A percentile compares a stretch with the other conserved stretches of the same genome.
Evolutionary conservation across 441 rosid genomes (phyloP).

Genomic region (Erysimum cheiri): DNA sequence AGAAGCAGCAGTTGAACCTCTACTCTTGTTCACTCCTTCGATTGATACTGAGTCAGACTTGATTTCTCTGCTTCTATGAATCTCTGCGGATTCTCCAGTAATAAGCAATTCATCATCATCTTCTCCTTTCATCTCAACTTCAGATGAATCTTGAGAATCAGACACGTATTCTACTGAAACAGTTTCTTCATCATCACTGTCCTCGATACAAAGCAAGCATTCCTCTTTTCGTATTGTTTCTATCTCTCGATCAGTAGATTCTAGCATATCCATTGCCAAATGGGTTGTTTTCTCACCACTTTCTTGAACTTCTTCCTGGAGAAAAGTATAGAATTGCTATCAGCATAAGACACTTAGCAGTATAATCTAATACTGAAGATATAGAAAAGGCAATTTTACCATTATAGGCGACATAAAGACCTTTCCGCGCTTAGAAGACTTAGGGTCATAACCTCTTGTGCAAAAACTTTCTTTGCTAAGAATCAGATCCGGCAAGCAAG

Average conservation of each 20-base stretch:
- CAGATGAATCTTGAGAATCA: conserved; percentile 46
- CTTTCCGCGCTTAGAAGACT: conserved; percentile 37
- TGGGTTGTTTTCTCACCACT: conserved; percentile 40
- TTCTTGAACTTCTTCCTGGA: conserved; percentile 71
- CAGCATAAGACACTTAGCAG: neutral
- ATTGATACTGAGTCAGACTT: conserved; percentile 42
- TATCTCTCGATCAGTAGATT: conserved; percentile 11
- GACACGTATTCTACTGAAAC: conserved; percentile 38
- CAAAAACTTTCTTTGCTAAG: conserved; percentile 28
- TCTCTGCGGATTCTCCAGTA: conserved; percentile 38
- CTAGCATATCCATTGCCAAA: conserved; percentile 42
- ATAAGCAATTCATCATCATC: conserved; percentile 28
- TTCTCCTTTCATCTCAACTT: conserved; percentile 25
- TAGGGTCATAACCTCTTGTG: conserved; percentile 38
- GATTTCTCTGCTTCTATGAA: neutral
- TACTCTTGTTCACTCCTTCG: conserved; percentile 31
- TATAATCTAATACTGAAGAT: neutral
- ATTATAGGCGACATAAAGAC: conserved; percentile 53
- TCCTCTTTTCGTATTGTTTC: conserved; percentile 36
- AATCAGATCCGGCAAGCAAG: conserved; percentile 30
- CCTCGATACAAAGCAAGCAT: conserved; percentile 36
- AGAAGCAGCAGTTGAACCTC: conserved; percentile 32
- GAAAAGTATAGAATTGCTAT: conserved; percentile 11
- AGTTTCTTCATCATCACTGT: conserved; percentile 41
- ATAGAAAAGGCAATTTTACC: conserved; percentile 47